Conservation (phyloP, 192 early-diverging fungal species). For the Backusella tarrabulga region DNA sequence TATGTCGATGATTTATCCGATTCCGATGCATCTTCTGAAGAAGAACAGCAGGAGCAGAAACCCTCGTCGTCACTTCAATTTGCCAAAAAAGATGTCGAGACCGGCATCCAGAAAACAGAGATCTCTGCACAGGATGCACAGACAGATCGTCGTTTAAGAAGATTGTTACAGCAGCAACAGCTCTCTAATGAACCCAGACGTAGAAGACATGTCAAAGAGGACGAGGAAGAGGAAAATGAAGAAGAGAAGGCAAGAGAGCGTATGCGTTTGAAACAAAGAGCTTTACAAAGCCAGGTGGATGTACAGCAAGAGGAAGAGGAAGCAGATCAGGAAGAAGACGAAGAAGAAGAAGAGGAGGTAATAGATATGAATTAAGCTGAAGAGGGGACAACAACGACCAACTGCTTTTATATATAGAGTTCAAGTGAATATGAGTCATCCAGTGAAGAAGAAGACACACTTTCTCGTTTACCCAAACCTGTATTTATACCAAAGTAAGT, state of each 20-base stretch:
- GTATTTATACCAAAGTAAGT: conserved; percentile 89
- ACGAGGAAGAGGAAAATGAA: conserved; percentile 32
- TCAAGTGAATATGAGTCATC: conserved; percentile 57
- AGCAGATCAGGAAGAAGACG: conserved; percentile 33
- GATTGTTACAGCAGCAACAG: conserved; percentile 47
- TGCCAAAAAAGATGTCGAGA: conserved; percentile 39
- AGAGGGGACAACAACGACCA: too few relatives aligned
- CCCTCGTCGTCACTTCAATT: conserved; percentile 28
- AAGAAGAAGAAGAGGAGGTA: not conserved
- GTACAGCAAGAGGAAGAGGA: conserved; percentile 29
- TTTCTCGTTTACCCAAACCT: conserved; percentile 74
- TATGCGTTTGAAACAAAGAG: conserved; percentile 29
- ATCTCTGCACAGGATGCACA: conserved; percentile 43
- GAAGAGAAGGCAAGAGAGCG: conserved; percentile 48
- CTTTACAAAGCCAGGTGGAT: conserved; percentile 2
- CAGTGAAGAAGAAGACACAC: conserved; percentile 67
- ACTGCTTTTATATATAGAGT: conserved; percentile 2
- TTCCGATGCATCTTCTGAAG: conserved; percentile 53
- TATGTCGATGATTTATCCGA: conserved; percentile 51
- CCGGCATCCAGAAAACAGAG: conserved; percentile 41
- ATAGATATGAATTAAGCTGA: too few relatives aligned
- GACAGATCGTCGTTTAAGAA: conserved; percentile 42
- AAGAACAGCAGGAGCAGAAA: conserved; percentile 28
- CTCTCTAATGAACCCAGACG: conserved; percentile 25
- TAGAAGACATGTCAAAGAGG: conserved; percentile 33